These are phyloP conservation scores for Didymella pomorum DNA, from an alignment of 2,329 filamentous ascomycete species.

Conservation along the genomic window DNA sequence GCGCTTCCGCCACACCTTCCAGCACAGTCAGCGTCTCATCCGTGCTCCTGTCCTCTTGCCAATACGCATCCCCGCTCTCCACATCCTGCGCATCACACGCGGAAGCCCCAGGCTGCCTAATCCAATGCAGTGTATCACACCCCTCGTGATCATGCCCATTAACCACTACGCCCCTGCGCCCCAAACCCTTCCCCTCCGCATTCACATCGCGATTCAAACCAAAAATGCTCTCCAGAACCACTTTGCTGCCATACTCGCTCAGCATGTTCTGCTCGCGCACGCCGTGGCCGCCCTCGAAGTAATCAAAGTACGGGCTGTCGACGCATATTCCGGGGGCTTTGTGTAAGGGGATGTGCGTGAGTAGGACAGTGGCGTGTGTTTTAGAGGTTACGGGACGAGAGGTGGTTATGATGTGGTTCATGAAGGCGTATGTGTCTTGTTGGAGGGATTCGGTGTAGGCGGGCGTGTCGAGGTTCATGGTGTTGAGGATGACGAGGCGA, in stretches of 20 bases:
- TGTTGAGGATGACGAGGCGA: slow-evolving; percentile 85
- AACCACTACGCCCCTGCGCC: slow-evolving; percentile 78
- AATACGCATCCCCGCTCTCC: slow-evolving; percentile 26
- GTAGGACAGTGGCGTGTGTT: slow-evolving; percentile 78
- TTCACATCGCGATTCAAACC: slow-evolving; percentile 72
- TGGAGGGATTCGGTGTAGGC: slow-evolving; percentile 73
- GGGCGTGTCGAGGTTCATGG: slow-evolving; percentile 91
- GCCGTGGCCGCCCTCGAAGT: slow-evolving; percentile 71
- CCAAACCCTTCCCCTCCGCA: slow-evolving; percentile 68
- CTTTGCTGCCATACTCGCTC: slow-evolving; percentile 70
- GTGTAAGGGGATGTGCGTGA: slow-evolving; percentile 92
- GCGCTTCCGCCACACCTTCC: no score
- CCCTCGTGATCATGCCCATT: slow-evolving; percentile 96
- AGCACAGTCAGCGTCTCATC: background rate
- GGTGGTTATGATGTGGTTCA: slow-evolving; percentile 71
- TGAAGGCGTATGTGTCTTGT: slow-evolving; percentile 77
- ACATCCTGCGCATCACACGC: slow-evolving; percentile 23
- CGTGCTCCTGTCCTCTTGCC: background rate
- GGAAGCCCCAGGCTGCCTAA: slow-evolving; percentile 29
- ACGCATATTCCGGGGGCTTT: slow-evolving; percentile 84
- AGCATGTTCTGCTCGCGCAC: slow-evolving; percentile 93
- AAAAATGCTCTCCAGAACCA: slow-evolving; percentile 83
- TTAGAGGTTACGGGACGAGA: slow-evolving; percentile 67
- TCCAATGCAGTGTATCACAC: slow-evolving; percentile 86
- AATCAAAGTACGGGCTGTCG: slow-evolving; percentile 83